phyloP scores from a whole-genome alignment of 1,284 basidiomycete genomes.

The Moniliophthora roreri region DNA sequence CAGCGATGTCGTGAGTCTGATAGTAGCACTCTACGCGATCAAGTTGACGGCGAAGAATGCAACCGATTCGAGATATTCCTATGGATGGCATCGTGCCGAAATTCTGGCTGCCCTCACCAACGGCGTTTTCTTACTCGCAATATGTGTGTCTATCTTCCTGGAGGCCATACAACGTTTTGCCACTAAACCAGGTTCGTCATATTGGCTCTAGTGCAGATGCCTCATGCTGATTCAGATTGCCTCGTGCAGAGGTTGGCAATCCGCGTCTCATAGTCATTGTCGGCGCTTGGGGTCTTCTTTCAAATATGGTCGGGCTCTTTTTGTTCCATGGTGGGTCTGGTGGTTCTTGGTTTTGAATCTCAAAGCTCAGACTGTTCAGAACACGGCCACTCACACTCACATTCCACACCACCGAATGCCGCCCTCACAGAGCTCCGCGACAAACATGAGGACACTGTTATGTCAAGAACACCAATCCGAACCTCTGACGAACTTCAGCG shows the following conservation, averaged over 20 bases:
- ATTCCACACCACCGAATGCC: constrained; percentile 18
- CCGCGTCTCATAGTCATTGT: constrained; percentile 90
- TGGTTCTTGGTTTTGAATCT: no score
- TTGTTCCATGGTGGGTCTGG: constrained; percentile 99
- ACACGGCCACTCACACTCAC: constrained; percentile 50
- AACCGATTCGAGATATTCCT: constrained; percentile 76
- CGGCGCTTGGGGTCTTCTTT: constrained; percentile 87
- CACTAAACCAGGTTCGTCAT: constrained; percentile 66
- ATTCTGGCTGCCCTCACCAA: constrained; percentile 95
- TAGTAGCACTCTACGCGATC: constrained; percentile 97
- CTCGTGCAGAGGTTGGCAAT: constrained; percentile 80
- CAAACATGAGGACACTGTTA: constrained; percentile 17
- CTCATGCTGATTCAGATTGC: constrained; percentile 1
- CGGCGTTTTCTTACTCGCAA: constrained; percentile 88
- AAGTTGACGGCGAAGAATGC: constrained; percentile 63
- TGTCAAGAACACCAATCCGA: constrained; percentile 24
- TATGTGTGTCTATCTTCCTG: constrained; percentile 95
- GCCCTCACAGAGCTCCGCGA: constrained; percentile 26
- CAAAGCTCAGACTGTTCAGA: constrained; percentile 47
- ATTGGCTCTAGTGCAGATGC: constrained; percentile 2
- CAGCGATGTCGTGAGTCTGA: constrained; percentile 92
- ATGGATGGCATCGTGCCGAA: constrained; percentile 98
- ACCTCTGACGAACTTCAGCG: constrained; percentile 30
- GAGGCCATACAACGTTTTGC: constrained; percentile 94
- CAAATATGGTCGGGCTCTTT: constrained; percentile 94